Evolutionary conservation across 768 basidiomycete species (phyloP), one percentile per base, ranked within the genome.

Genomic region (Nidularia pulvinata): DNA sequence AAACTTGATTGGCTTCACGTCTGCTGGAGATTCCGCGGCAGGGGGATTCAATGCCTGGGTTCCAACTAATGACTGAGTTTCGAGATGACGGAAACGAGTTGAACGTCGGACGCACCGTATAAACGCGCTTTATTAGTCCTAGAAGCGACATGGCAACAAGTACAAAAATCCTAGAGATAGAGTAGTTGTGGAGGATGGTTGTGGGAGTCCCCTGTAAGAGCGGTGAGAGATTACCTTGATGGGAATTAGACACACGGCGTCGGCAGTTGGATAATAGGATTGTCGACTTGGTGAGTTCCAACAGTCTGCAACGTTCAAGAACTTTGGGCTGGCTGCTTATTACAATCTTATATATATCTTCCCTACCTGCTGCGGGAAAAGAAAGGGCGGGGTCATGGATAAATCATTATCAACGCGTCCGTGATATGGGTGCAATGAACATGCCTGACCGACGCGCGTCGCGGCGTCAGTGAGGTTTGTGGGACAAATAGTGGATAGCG

Each of bases 1-100:
- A 47, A 70, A 68, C 43, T 60, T 66, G 46, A 69, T 52, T 4
- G 62, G 65, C 36, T 55, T 56, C 11, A 47, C 7, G 49, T 58
- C 52, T 36, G 54, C 33, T 10, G 53, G 50, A 46, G 62, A 42
- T n/a, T 42, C 16, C 36, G 45, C 43, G 9, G 39, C 14, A 35
- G 62, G 64, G 34, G 62, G 60, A 43, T 39, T 39, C n/a, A 7
- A n/a, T 39, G 37, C 22, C 7, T 22, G 22, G 7, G 22, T 55
- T 35, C 25, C 35, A 10, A 6, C 33, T 33, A 39, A 39, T n/a
- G 16, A 16, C n/a, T n/a, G 36, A 7, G 19, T 9, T 49, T 49
- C 7, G 22, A 49, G 42, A 44, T 16, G 45, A 46, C 22, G 22
- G 19, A 7, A 46, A n/a, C n/a, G n/a, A n/a, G n/a, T n/a, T n/a